Evolutionary conservation across 2,329 filamentous ascomycete species (phyloP).

Genomic region (Trichocomaceae sp.): DNA sequence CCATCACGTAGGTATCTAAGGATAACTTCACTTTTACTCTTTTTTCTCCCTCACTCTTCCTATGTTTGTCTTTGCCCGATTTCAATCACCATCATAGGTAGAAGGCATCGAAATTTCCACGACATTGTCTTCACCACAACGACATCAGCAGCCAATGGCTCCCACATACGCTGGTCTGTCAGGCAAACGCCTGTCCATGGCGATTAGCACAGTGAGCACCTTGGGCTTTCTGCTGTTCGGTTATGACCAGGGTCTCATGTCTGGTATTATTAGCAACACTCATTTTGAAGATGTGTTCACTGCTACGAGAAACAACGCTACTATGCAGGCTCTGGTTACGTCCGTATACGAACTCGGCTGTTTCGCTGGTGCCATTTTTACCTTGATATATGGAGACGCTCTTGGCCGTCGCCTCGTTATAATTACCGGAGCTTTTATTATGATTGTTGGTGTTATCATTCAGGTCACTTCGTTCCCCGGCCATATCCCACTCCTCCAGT

Average conservation of each 20-base stretch:
- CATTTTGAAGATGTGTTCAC: conserved; percentile 30
- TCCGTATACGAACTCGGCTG: conserved; percentile 44
- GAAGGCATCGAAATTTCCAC: background rate
- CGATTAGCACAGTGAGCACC: conserved; percentile 40
- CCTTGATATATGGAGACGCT: conserved; percentile 29
- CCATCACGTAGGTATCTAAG: no score
- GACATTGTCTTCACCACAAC: background rate
- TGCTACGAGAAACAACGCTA: conserved; percentile 32
- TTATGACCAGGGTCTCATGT: conserved; percentile 61
- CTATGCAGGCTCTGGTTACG: conserved; percentile 44
- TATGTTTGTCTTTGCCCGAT: no score
- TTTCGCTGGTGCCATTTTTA: conserved; percentile 32
- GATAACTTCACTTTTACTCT: no score
- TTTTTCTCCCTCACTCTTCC: no score
- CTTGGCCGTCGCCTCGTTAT: conserved; percentile 42
- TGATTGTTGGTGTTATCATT: conserved; percentile 36
- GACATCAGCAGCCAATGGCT: conserved; percentile 37
- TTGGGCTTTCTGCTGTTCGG: conserved; percentile 59
- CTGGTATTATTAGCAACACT: conserved; percentile 51
- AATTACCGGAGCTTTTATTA: conserved; percentile 52
- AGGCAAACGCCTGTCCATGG: conserved; percentile 40
- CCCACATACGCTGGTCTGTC: conserved; percentile 54
- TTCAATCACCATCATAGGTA: background rate
- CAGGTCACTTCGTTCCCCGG: conserved; percentile 28
- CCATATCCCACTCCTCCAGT: conserved; percentile 40